phyloP scores from a whole-genome alignment of 441 rosid species.

The Corymbia calophylla region DNA sequence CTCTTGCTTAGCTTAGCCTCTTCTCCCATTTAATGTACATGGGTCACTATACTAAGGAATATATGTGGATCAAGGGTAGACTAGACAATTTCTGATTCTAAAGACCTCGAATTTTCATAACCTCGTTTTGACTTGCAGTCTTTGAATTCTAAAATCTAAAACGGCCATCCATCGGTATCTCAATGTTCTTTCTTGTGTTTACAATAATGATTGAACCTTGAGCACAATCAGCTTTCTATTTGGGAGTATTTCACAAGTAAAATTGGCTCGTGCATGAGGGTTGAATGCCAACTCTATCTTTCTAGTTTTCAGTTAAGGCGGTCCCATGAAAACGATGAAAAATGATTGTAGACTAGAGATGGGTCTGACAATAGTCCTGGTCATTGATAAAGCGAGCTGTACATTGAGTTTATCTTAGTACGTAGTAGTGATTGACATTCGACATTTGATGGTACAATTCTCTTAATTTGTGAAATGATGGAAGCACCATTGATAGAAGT shows the following conservation, averaged over 20 bases:
- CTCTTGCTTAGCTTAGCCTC: background rate
- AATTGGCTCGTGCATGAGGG: background rate
- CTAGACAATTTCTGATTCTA: background rate
- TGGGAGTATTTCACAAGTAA: background rate
- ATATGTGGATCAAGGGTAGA: background rate
- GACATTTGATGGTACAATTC: too few species aligned
- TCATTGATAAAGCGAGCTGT: too few species aligned
- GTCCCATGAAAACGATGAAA: too few species aligned
- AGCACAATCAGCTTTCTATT: background rate
- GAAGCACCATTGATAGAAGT: too few species aligned
- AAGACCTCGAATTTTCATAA: background rate
- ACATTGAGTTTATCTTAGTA: too few species aligned
- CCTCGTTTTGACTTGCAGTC: background rate
- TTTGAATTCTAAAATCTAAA: background rate
- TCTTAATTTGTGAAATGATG: too few species aligned
- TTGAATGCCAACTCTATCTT: too few species aligned
- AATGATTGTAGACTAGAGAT: too few species aligned
- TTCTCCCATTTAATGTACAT: background rate
- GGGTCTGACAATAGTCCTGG: too few species aligned
- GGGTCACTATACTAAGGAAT: background rate
- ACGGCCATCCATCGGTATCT: background rate
- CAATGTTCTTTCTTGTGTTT: background rate
- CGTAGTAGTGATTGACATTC: too few species aligned
- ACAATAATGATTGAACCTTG: background rate
- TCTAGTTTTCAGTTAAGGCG: too few species aligned